These are phyloP conservation scores for Panicum miliaceum DNA, from an alignment of 176 grass and related monocot genomes.

Conservation along the genomic window DNA sequence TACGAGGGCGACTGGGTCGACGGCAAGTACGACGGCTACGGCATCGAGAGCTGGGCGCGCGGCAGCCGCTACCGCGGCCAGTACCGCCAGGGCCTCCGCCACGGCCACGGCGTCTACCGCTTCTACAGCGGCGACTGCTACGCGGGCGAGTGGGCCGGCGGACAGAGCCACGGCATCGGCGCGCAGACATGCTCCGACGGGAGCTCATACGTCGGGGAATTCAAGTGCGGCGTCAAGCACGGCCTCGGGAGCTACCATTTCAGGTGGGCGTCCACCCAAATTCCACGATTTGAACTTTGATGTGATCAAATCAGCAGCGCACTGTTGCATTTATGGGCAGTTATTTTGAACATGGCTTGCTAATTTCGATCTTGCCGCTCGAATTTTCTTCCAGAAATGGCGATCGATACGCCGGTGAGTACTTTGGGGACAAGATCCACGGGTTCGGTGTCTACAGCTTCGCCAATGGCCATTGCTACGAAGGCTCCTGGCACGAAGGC, in stretches of 20 bases:
- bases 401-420: slow-evolving; percentile 64
- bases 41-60: slow-evolving; percentile 68
- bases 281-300: neutral
- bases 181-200: slow-evolving; percentile 60
- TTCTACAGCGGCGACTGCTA: slow-evolving; percentile 76
- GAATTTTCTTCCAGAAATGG: slow-evolving; percentile 60
- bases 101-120: slow-evolving; percentile 63
- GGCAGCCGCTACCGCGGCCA: slow-evolving; percentile 65
- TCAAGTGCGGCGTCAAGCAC: slow-evolving; percentile 71
- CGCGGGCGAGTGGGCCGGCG: slow-evolving; percentile 63
- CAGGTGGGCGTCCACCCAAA: slow-evolving; percentile 39
- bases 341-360: neutral
- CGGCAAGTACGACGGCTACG: slow-evolving; percentile 71
- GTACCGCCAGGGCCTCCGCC: slow-evolving; percentile 58
- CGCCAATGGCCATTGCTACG: slow-evolving; percentile 70
- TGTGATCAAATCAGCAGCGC: neutral
- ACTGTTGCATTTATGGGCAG: slow-evolving; percentile 18
- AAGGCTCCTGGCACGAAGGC: slow-evolving; percentile 82
- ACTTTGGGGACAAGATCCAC: slow-evolving; percentile 68
- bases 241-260: slow-evolving; percentile 66
- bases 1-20: slow-evolving; percentile 86
- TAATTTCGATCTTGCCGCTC: neutral
- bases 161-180: slow-evolving; percentile 67
- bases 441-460: slow-evolving; percentile 69
- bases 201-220: slow-evolving; percentile 68